Base-by-base conservation (phyloP, 1,139 yeast genomes). In the Taiozyma sp. region DNA sequence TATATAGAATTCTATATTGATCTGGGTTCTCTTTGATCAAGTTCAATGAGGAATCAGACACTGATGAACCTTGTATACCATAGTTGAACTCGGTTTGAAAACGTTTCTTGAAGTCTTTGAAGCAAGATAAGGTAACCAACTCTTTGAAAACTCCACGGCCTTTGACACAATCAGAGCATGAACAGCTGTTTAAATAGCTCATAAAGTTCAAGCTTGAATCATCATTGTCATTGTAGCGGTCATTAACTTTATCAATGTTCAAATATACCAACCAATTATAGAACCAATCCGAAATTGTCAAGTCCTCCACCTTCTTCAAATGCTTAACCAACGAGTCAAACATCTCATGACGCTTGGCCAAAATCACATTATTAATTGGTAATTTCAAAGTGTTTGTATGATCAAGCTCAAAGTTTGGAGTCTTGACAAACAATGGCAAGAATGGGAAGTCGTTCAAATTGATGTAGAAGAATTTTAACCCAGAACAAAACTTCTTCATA, bases 221-320 rank as follows among this genome's bases (percentile, higher is more conserved):
- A 46, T 49, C 47, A n/a, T 39, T 28, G 4, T 39, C 41, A 22
- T 44, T 45, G 14, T 51, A 54, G 30, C 55, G 54, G 29, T 53
- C 51, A 35, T 51, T 47, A 13, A 61, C 48, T 35, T 56, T 54
- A 16, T 45, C 43, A 39, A 59, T 60, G 43, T 55, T 56, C 47
- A 55, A 56, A 45, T 59, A 61, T 16, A 59, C 61, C n/a, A 59
- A 51, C 65, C 66, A 63, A 45, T 59, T 63, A 49, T 62, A 61
- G 47, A 63, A 62, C 51, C 54, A 63, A 47, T 63, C 67, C 14
- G 65, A 55, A 47, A 51, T 53, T 3, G 55, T 49, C 14, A 59
- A 37, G 30, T 52, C 45, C 49, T 57, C 46, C 51, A 56, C 51
- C 3, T 52, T 44, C 11, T 45, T 41, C 35, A 61, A 53, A 16